Evolutionary conservation across 768 basidiomycete genomes (phyloP).

Genomic region (Pulveroboletus sp.): DNA sequence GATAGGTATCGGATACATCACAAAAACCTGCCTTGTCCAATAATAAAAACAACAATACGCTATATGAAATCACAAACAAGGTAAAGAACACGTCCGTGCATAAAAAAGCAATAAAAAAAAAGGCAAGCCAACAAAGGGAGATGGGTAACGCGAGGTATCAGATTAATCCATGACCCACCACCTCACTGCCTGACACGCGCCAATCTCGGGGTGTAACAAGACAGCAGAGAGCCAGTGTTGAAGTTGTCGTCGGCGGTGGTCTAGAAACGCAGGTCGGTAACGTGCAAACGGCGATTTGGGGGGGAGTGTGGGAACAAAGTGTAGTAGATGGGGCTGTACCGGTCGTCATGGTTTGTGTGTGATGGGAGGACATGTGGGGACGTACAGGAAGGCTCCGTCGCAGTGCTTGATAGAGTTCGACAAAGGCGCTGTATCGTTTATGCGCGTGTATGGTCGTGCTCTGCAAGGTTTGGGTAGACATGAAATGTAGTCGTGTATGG

Average conservation of each 20-base stretch:
- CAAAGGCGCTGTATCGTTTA: slow-evolving; percentile 68
- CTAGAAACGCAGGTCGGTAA: slow-evolving; percentile 67
- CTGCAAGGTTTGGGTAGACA: slow-evolving; percentile 23
- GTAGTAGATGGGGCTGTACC: slow-evolving; percentile 41
- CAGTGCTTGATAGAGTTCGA: slow-evolving; percentile 47
- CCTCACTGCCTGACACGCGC: slow-evolving; percentile 56
- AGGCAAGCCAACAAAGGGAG: not conserved
- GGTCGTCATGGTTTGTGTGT: too few relatives aligned
- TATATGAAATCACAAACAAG: not conserved
- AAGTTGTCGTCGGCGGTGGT: slow-evolving; percentile 54
- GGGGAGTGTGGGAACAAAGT: slow-evolving; percentile 57
- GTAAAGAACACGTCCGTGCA: not conserved
- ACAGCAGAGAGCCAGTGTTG: slow-evolving; percentile 67
- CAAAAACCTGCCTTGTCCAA: not conserved
- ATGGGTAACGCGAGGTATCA: slow-evolving; percentile 1
- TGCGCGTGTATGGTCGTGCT: slow-evolving; percentile 63
- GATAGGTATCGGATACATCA: too few relatives aligned
- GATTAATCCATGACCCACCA: slow-evolving; percentile 63
- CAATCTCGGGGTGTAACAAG: slow-evolving; percentile 68
- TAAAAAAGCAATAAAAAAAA: slow-evolving; percentile 16
- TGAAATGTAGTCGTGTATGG: not conserved
- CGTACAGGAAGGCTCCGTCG: slow-evolving; percentile 52
- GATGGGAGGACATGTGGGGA: not conserved
- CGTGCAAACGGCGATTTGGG: slow-evolving; percentile 68
- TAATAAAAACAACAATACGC: not conserved